Evolutionary conservation across 768 basidiomycete species (phyloP).

Genomic region (Russula sp.): DNA sequence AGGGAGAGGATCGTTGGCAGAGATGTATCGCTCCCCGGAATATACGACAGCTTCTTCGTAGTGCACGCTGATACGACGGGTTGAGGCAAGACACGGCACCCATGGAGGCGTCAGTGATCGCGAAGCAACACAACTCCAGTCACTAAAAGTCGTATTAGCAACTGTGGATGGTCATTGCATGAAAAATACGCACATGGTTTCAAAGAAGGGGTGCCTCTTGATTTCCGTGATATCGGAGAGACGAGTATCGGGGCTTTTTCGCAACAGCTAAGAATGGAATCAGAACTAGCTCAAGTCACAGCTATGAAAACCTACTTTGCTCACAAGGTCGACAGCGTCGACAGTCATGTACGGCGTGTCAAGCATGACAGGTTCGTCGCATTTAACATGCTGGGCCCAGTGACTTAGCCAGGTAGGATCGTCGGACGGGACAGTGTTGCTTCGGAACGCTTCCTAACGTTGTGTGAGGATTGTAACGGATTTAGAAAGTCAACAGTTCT

Average conservation of each 20-base stretch:
- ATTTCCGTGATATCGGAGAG: slow-evolving; percentile 4
- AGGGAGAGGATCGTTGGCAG: slow-evolving; percentile 4
- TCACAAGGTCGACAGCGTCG: slow-evolving; percentile 12
- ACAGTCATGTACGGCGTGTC: slow-evolving; percentile 6
- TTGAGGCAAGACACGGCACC: slow-evolving; percentile 8
- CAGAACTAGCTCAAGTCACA: not conserved
- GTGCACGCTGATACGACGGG: not conserved
- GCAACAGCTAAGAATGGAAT: not conserved
- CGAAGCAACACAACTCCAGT: slow-evolving; percentile 10
- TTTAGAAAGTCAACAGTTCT: not conserved
- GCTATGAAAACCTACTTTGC: not conserved
- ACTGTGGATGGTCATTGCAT: not conserved
- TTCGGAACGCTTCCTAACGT: slow-evolving; percentile 11
- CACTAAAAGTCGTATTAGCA: not conserved
- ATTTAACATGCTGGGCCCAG: not conserved
- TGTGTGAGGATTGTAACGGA: not conserved
- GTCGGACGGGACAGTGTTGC: not conserved
- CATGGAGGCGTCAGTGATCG: slow-evolving; percentile 15
- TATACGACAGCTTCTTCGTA: not conserved
- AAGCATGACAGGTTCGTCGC: not conserved
- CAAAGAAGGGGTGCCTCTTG: slow-evolving; percentile 11
- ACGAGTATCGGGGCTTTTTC: not conserved
- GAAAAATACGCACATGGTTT: not conserved
- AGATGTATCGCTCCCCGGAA: slow-evolving; percentile 1
- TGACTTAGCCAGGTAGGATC: slow-evolving; percentile 12